Evolutionary conservation across 2,329 filamentous ascomycete genomes (phyloP), one percentile per base, ranked within the genome.

Genomic region (Fusarium continuum): DNA sequence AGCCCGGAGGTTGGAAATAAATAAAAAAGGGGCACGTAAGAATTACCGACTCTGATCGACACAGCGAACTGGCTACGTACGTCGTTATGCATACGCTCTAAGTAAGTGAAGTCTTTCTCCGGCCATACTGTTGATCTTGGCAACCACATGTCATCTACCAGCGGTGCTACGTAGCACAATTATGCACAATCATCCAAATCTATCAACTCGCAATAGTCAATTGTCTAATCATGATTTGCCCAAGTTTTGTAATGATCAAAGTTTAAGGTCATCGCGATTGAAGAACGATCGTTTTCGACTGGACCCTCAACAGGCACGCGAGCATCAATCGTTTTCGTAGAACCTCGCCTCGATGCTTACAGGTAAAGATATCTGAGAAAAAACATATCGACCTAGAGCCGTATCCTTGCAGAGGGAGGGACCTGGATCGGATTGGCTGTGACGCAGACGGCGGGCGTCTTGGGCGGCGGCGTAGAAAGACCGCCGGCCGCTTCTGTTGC

Each of bases 21-120:
- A n/a, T n/a, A 29, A 65, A 52, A 67, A 58, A 52, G 55, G 64
- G 64, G 55, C 44, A 61, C 38, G 23, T 28, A 43, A 45, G 48
- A 52, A 63, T 63, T 68, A 47, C 59, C 62, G 41, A 46, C 45
- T 58, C 55, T 51, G 67, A 70, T 69, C 62, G 63, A 65, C 60
- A 62, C 38, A 16, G 25, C 45, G 51, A 61, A 61, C 50, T 32
- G 38, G 48, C 38, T 55, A 68, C 26, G 55, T 59, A 55, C 19
- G 46, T 35, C 41, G 46, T 50, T 49, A 39, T 64, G 53, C 47
- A 54, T 55, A 22, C 28, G 40, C 26, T 47, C 51, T 47, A 47
- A 55, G 59, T 47, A 47, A 55, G 59, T 44, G 52, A 65, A 58
- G 48, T 59, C 59, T 68, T 65, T 60, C 47, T 49, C 47, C 38